These are phyloP conservation scores for Andrographis paniculata DNA, from an alignment of 305 asterid genomes.

Conservation along the genomic window DNA sequence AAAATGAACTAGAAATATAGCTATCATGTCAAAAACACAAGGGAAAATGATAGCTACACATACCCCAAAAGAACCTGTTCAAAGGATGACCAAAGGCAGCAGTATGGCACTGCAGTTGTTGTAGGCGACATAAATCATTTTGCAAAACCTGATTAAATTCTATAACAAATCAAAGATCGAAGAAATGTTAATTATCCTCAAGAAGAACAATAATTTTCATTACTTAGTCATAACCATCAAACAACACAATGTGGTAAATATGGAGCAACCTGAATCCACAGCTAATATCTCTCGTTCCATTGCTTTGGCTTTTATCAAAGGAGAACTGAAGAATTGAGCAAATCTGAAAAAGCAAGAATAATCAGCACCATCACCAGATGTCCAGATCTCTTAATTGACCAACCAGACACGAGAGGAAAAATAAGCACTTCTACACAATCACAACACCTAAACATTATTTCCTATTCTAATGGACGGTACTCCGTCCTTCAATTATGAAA, in stretches of 20 bases:
- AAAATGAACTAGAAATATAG: conserved; percentile 16
- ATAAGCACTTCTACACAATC: neutral
- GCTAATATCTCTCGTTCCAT: conserved; percentile 97
- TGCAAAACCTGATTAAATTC: conserved; percentile 94
- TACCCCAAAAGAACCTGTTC: conserved; percentile 95
- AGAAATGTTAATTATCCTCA: conserved; percentile 18
- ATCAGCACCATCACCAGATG: neutral
- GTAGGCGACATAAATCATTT: conserved; percentile 84
- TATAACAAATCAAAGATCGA: conserved; percentile 29
- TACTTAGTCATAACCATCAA: conserved; percentile 2
- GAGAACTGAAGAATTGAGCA: conserved; percentile 84
- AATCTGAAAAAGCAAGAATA: conserved; percentile 50
- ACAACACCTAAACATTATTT: conserved; percentile 8
- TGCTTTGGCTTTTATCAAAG: conserved; percentile 89
- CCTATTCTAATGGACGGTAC: conserved; percentile 1
- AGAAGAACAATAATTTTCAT: conserved; percentile 1
- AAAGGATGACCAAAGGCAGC: conserved; percentile 78
- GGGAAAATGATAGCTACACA: conserved; percentile 7
- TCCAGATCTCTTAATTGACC: conserved; percentile 6
- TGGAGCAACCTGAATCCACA: conserved; percentile 80
- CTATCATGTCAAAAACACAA: conserved; percentile 4
- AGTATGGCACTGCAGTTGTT: conserved; percentile 87
- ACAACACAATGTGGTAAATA: conserved; percentile 11
- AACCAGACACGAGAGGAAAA: conserved; percentile 10
- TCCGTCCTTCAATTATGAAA: no score